phyloP scores from a whole-genome alignment of 139 green algal species.

The Tetraselmis striata region DNA sequence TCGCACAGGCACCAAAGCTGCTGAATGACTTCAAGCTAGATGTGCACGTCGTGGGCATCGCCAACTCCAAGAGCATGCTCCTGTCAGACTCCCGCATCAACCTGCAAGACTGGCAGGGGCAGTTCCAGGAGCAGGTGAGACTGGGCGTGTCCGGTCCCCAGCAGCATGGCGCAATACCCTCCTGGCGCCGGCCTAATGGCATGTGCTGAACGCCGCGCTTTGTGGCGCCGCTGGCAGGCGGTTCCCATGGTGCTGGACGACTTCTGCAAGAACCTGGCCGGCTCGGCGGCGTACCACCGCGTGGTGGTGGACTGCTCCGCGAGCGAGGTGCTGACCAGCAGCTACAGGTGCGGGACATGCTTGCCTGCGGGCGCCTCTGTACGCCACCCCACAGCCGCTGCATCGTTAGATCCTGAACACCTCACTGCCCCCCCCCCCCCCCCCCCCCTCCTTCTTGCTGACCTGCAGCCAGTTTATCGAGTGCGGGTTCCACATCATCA shows the following conservation, averaged over 20 bases:
- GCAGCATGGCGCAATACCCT: too few relatives aligned
- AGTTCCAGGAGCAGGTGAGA: conserved; percentile 14
- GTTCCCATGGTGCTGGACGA: not conserved
- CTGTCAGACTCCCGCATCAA: conserved; percentile 32
- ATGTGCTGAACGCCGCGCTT: too few relatives aligned
- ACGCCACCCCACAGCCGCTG: too few relatives aligned
- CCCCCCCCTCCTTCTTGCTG: not conserved
- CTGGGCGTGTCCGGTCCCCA: not conserved
- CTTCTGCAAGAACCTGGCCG: not conserved
- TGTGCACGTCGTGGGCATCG: conserved; percentile 27
- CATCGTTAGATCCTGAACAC: too few relatives aligned
- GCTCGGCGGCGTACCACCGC: not conserved
- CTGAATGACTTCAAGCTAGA: not conserved
- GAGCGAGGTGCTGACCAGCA: not conserved
- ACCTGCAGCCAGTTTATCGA: conserved; percentile 19
- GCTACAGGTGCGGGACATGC: not conserved
- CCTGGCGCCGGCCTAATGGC: too few relatives aligned
- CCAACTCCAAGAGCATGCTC: conserved; percentile 41
- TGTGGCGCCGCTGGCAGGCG: not conserved
- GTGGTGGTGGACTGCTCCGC: conserved; percentile 24
- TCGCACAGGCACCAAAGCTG: not conserved
- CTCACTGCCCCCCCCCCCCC: not conserved
- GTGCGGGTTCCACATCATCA: conserved; percentile 27
- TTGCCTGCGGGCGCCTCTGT: too few relatives aligned
- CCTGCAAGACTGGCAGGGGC: conserved; percentile 39